A percentile compares a stretch with the other conserved stretches of the same genome.
These are phyloP conservation scores for Vitis riparia DNA, from an alignment of 164 flowering plant species.

Conservation along the genomic window DNA sequence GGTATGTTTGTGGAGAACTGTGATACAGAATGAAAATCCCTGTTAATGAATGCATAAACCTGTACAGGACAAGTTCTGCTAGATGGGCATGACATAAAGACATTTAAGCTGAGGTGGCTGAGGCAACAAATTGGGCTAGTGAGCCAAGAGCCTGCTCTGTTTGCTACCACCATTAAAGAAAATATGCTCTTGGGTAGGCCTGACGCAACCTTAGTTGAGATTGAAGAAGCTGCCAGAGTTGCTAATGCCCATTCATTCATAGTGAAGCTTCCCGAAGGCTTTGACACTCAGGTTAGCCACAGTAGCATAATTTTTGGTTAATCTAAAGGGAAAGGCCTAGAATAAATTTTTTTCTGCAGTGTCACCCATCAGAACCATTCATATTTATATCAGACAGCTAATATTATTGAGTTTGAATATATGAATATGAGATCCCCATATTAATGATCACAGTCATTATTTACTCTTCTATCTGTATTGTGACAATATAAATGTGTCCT, in stretches of 20 bases:
- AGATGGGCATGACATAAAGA: conserved; percentile 92
- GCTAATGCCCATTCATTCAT: conserved; percentile 97
- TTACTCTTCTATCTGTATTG: background rate
- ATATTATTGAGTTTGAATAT: no score
- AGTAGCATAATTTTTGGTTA: no score
- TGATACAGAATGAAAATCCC: background rate
- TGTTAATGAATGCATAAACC: conserved; percentile 2
- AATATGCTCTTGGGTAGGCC: conserved; percentile 88
- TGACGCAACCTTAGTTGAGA: conserved; percentile 74
- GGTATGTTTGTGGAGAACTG: background rate
- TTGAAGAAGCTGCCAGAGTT: conserved; percentile 95
- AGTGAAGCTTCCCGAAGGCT: conserved; percentile 84
- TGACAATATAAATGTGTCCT: conserved; percentile 1
- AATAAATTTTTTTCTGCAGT: no score
- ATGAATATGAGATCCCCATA: no score
- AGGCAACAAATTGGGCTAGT: conserved; percentile 96
- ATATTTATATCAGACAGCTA: no score
- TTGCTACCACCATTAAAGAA: conserved; percentile 91
- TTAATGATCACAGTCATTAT: background rate
- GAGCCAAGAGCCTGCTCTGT: conserved; percentile 96
- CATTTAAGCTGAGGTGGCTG: conserved; percentile 80
- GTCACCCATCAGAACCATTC: no score
- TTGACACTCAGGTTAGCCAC: conserved; percentile 77
- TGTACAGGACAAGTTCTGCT: conserved; percentile 76
- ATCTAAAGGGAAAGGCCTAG: no score